phyloP scores from a whole-genome alignment of 805 yeast species.

The Hanseniaspora lindneri region DNA sequence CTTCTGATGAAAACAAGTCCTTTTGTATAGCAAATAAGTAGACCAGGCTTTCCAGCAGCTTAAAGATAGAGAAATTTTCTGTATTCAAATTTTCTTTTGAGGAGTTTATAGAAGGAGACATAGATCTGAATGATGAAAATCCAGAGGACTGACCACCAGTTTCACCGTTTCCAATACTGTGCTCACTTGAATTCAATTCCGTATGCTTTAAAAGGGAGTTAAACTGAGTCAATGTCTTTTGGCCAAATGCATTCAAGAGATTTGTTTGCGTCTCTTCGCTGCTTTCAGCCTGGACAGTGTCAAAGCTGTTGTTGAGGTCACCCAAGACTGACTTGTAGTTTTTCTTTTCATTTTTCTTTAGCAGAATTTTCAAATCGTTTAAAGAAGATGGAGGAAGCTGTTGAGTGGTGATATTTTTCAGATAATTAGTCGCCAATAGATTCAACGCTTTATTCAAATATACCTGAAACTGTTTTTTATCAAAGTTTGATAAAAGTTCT shows the following conservation, averaged over 20 bases:
- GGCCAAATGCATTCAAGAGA: slow-evolving; percentile 6
- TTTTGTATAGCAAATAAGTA: slow-evolving; percentile 2
- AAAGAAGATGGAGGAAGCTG: slow-evolving; percentile 17
- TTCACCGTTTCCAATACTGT: not conserved
- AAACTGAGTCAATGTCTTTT: slow-evolving; percentile 8
- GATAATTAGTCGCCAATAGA: not conserved
- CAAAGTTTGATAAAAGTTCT: not conserved
- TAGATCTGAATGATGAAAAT: not conserved
- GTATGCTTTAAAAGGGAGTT: slow-evolving; percentile 6
- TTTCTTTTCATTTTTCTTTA: slow-evolving; percentile 22
- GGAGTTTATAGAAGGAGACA: not conserved
- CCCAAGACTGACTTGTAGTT: slow-evolving; percentile 20
- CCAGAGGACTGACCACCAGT: not conserved
- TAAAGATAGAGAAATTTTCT: not conserved
- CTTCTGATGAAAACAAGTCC: not conserved
- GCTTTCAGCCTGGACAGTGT: not conserved
- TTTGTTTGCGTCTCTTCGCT: not conserved
- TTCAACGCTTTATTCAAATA: slow-evolving; percentile 8
- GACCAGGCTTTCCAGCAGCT: not conserved
- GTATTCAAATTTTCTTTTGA: not conserved
- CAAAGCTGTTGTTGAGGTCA: slow-evolving; percentile 20
- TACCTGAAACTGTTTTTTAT: slow-evolving; percentile 5
- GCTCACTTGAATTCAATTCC: not conserved
- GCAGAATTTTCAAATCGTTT: slow-evolving; percentile 20
- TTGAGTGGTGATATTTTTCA: slow-evolving; percentile 1